Conservation (phyloP, 495 filamentous ascomycete species). For the Niebla homalea region DNA sequence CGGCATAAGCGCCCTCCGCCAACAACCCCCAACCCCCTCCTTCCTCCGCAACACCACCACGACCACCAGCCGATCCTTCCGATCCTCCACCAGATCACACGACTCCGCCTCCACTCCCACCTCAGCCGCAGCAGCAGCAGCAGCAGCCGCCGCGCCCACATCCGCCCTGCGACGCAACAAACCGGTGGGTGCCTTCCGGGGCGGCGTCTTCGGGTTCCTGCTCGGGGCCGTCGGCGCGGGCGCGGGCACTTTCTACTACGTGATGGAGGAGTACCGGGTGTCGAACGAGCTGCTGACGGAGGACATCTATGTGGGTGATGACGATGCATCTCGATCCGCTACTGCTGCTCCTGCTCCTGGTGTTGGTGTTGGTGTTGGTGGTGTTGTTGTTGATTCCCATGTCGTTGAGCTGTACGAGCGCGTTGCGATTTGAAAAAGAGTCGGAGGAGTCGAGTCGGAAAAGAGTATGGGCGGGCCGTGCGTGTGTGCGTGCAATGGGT, state of each 20-base stretch:
- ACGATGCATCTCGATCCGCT: slow-evolving; percentile 9
- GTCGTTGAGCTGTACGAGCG: slow-evolving; percentile 12
- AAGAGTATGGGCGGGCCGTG: no score
- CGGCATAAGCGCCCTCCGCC: slow-evolving; percentile 6
- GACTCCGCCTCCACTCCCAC: slow-evolving; percentile 8
- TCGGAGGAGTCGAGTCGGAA: no score
- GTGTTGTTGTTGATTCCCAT: neutral
- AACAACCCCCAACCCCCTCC: neutral
- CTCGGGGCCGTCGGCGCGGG: slow-evolving; percentile 71
- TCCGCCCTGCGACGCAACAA: slow-evolving; percentile 57
- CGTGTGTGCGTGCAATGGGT: no score
- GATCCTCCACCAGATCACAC: neutral
- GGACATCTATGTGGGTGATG: slow-evolving; percentile 77
- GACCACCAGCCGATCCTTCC: neutral
- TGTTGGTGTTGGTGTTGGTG: neutral
- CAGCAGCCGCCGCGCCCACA: slow-evolving; percentile 27
- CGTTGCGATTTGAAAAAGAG: slow-evolving; percentile 6
- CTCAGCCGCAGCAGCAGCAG: slow-evolving; percentile 1
- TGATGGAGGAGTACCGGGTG: slow-evolving; percentile 81
- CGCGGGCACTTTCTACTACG: slow-evolving; percentile 75
- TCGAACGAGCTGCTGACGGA: slow-evolving; percentile 89
- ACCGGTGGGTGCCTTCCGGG: slow-evolving; percentile 82
- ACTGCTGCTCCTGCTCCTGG: neutral
- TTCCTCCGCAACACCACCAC: neutral
- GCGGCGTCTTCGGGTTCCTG: slow-evolving; percentile 89